These are phyloP conservation scores for Fusarium sp. DNA, from an alignment of 2,329 filamentous ascomycete genomes.

Conservation along the genomic window DNA sequence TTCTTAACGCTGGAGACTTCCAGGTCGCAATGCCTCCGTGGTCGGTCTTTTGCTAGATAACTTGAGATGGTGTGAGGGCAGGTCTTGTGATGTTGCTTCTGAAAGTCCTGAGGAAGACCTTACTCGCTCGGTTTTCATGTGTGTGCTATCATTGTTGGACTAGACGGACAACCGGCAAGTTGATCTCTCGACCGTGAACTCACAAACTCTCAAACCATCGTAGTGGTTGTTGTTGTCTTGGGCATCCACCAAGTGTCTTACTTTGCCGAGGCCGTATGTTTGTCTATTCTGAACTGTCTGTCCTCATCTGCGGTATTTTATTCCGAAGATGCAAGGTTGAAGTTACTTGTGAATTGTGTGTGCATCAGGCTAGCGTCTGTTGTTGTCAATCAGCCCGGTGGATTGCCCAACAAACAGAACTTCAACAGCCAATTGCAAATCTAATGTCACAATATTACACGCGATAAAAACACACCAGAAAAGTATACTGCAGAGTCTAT, in stretches of 20 bases:
- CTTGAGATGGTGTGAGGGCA: background rate
- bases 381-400: background rate
- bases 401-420: background rate
- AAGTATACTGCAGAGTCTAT: background rate
- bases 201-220: background rate
- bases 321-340: background rate
- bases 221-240: background rate
- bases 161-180: background rate
- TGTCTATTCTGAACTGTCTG: background rate
- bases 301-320: background rate
- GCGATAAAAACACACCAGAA: accelerated
- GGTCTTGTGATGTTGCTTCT: background rate
- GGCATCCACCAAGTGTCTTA: too few species aligned
- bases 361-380: background rate
- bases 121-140: background rate
- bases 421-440: background rate
- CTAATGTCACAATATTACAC: accelerated
- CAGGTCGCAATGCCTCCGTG: background rate
- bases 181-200: background rate
- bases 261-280: background rate
- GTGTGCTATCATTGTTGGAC: background rate
- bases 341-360: background rate
- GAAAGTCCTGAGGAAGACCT: background rate
- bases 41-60: background rate
- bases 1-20: background rate